phyloP scores from a whole-genome alignment of 2,329 filamentous ascomycete genomes.

The Fusarium fujikuroi region DNA sequence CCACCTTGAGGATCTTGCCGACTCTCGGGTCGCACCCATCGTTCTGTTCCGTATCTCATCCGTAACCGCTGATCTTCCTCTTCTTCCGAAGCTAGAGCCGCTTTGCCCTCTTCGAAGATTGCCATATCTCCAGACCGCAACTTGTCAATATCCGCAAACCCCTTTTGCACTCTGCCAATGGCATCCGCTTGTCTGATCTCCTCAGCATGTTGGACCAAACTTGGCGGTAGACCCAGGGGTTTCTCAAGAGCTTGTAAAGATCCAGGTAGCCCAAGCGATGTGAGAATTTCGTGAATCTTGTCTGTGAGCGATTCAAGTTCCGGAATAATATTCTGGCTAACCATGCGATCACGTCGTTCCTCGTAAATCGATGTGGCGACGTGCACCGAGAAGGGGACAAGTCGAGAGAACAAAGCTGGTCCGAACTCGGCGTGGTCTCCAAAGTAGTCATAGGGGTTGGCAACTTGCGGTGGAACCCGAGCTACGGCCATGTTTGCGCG shows the following conservation, averaged over 20 bases:
- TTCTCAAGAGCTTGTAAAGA: slow-evolving; percentile 96
- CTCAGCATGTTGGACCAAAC: slow-evolving; percentile 88
- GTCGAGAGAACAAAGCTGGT: slow-evolving; percentile 84
- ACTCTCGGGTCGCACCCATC: slow-evolving; percentile 80
- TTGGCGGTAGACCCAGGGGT: slow-evolving; percentile 87
- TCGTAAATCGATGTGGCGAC: slow-evolving; percentile 95
- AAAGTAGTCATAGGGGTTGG: slow-evolving; percentile 81
- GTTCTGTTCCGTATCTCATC: slow-evolving; percentile 83
- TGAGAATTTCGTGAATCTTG: slow-evolving; percentile 80
- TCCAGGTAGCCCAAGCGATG: slow-evolving; percentile 87
- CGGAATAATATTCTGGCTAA: slow-evolving; percentile 87
- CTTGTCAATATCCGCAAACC: slow-evolving; percentile 89
- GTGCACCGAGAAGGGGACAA: slow-evolving; percentile 96
- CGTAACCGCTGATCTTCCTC: slow-evolving; percentile 83
- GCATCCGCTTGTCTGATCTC: slow-evolving; percentile 94
- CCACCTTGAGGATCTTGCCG: slow-evolving; percentile 71
- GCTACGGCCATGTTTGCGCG: slow-evolving; percentile 88
- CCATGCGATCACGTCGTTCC: slow-evolving; percentile 87
- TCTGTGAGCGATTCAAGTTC: slow-evolving; percentile 85
- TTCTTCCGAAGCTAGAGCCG: slow-evolving; percentile 80
- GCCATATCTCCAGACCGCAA: slow-evolving; percentile 82
- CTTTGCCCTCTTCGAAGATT: slow-evolving; percentile 84
- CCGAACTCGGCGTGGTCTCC: slow-evolving; percentile 85
- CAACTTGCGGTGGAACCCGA: slow-evolving; percentile 82
- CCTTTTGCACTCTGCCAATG: slow-evolving; percentile 77